These are phyloP conservation scores for Dimocarpus longan DNA, from an alignment of 345 rosid genomes.

Conservation along the genomic window DNA sequence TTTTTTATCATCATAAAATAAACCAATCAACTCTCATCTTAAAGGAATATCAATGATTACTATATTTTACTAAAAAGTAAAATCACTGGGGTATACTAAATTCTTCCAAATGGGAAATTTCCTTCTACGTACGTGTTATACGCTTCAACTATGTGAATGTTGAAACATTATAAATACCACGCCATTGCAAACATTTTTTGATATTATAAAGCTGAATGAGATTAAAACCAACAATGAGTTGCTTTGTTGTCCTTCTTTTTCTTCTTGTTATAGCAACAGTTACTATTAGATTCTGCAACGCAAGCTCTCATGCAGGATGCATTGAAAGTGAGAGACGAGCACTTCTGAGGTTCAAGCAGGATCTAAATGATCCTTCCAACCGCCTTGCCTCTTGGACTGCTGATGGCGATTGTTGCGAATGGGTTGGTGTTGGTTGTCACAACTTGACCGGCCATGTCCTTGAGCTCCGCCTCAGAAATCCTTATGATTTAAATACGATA, in stretches of 20 bases:
- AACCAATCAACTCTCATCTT: no score
- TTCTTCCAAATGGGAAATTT: no score
- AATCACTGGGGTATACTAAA: no score
- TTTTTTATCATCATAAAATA: no score
- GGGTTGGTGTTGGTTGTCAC: slow-evolving; percentile 1
- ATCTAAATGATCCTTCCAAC: no score
- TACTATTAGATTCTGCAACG: neutral
- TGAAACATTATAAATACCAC: no score
- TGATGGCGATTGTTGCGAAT: neutral
- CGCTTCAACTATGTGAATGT: no score
- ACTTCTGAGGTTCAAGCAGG: no score
- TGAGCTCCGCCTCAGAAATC: neutral
- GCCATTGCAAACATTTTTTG: neutral
- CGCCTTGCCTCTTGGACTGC: no score
- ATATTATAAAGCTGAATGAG: neutral
- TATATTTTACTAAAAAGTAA: no score
- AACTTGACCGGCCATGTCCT: neutral
- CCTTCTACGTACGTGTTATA: no score
- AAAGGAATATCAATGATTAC: no score
- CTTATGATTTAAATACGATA: neutral
- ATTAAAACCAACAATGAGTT: neutral
- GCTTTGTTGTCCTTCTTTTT: neutral
- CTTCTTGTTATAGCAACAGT: neutral
- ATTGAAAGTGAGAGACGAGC: neutral
- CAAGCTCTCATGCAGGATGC: neutral